Evolutionary conservation across 371 early-diverging fungal species (phyloP), one percentile per base, ranked within the genome.

Genomic region (Mucor mucedo): DNA sequence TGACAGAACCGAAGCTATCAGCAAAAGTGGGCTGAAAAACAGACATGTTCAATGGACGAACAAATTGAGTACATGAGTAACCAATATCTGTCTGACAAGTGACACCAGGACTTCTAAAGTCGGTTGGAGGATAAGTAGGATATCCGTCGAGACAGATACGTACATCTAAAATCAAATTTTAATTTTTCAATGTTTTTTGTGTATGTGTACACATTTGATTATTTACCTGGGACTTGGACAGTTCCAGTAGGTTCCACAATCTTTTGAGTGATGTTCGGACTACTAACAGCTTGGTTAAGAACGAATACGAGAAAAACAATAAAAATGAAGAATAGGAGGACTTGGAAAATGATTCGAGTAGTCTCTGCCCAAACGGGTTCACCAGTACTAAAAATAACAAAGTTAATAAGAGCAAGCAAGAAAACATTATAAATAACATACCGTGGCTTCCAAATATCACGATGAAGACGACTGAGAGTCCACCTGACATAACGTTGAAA

Each of bases 341-440:
- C 58, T 58, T 80, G 76, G 44, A 68, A 76, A 35, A 68, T 45
- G 33, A 80, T 71, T 14, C 81, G 74, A 7, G 78, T 65, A 5
- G 78, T 78, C 60, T 80, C 81, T 42, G 81, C 78, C 81, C 81
- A 80, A 4, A 78, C 38, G 14, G 81, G 81, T n/a, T 81, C 82
- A 70, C 82, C 82, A 49, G 73, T 65, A 66, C 79, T 70, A 27
- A 28, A 59, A 59, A 48, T 21, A 27, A 16, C 47, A 21, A 33
- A 32, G 44, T 14, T 9, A 45, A 16, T 35, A 30, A 10, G 21
- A 3, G 8, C 39, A 32, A 5, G 5, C 5, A 38, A 21, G 40
- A 5, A 9, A 11, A 39, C 38, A 35, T 33, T 8, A 2, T 27
- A 21, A 21, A 21, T 21, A 21, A 47, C 47, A 35, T 62, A 62